Base-by-base conservation (phyloP, 208 protist genomes). In the Naegleria lovaniensis region DNA sequence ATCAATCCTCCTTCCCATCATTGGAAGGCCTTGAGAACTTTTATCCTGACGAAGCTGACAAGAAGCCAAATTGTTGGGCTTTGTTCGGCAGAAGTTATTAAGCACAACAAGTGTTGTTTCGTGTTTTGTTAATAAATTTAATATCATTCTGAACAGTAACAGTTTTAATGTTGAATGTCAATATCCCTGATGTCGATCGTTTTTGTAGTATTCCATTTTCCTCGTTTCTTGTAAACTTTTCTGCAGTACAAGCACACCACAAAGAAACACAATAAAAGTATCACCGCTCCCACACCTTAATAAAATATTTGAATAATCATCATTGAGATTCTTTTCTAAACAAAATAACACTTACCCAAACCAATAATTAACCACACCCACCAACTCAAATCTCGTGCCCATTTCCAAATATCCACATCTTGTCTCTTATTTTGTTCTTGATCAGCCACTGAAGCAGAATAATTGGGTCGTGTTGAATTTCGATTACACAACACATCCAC, bases 11-110 rank as follows among this genome's bases (percentile, higher is more conserved):
- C 11, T 91, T 95, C 33, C 93, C 94, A 11, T 95, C 33, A 95
- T 94, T n/a, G 91, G 92, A 87, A 95, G 89, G 90, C 99, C 97
- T 94, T 97, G 16, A 29, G 9, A 33, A 99, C 93, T 95, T 16
- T 38, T 85, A 38, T 91, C 48, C 67, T 40, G 83, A 52, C 38
- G 15, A 43, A 75, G 19, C 83, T 55, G 38, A 83, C 52, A 91
- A 40, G 22, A 84, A 52, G 79, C 90, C 29, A 85, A 75, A 13
- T 19, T 41, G 7, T 25, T 88, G 79, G 89, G 29, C 19, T 48
- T 88, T 85, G 48, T 85, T 90, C 33, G 89, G 83, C 29, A 88
- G 89, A 87, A 83, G 48, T 75, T 90, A 90, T 87, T 90, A 85
- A 67, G 43, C 43, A 48, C 43, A n/a, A n/a, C n/a, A n/a, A n/a